Conservation (phyloP, 1,284 basidiomycete species). For the Apiotrichum laibachii region DNA sequence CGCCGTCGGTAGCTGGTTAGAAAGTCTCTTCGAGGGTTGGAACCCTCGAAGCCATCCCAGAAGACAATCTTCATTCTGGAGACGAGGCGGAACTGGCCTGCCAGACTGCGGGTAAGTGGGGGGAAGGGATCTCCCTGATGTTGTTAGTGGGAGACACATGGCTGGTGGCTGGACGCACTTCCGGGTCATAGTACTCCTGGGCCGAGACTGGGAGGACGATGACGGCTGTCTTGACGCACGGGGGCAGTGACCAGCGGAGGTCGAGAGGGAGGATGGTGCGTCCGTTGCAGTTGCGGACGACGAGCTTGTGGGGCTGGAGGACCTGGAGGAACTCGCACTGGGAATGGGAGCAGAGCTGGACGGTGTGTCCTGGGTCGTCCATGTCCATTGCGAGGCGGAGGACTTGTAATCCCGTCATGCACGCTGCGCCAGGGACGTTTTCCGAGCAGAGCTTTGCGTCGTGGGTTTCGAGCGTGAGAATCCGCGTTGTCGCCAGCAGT, state of each 20-base stretch:
- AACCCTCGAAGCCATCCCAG: background rate
- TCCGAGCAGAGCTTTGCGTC: background rate
- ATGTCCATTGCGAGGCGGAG: background rate
- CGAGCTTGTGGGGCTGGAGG: background rate
- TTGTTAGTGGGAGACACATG: background rate
- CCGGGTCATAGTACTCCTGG: background rate
- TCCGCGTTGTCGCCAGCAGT: background rate
- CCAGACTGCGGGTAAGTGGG: background rate
- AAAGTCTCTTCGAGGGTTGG: background rate
- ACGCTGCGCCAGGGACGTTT: background rate
- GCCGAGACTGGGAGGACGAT: background rate
- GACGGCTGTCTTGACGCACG: background rate
- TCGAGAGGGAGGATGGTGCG: background rate
- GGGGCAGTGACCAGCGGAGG: background rate
- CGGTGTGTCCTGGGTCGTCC: background rate
- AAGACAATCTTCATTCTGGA: conserved; percentile 1
- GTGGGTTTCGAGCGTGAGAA: background rate
- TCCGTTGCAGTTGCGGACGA: conserved; percentile 1
- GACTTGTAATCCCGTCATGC: background rate
- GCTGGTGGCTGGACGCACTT: background rate
- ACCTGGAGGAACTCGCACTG: conserved; percentile 1
- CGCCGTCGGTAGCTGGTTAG: background rate
- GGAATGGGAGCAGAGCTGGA: background rate
- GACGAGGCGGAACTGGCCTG: background rate
- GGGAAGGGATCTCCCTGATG: background rate